Percentiles rank a stretch among this genome's conserved stretches.
Evolutionary conservation across 306 rosid genomes (phyloP).

Genomic region (Trichosanthes truncata): DNA sequence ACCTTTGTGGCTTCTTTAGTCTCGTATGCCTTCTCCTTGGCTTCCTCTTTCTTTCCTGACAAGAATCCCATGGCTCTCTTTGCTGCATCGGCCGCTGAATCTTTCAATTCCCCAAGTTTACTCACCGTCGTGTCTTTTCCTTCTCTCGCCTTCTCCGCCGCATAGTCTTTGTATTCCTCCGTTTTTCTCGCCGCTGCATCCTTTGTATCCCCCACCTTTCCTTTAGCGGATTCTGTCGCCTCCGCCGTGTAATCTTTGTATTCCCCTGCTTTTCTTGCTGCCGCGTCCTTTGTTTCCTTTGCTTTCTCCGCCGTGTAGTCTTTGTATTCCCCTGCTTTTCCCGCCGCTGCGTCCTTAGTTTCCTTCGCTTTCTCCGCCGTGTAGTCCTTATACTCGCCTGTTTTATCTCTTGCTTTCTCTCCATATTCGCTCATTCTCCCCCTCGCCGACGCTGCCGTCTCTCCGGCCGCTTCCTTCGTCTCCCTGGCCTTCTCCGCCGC

Average conservation of each 20-base stretch:
- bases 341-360: constrained; percentile 6
- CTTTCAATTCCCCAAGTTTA: constrained; percentile 56
- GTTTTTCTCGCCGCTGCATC: constrained; percentile 14
- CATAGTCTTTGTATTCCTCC: constrained; percentile 10
- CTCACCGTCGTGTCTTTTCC: constrained; percentile 39
- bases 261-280: constrained; percentile 4
- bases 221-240: constrained; percentile 4
- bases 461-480: neutral
- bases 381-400: constrained; percentile 17
- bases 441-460: constrained; percentile 9
- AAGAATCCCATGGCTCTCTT: constrained; percentile 47
- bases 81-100: constrained; percentile 50
- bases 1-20: constrained; percentile 32
- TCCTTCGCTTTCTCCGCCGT: constrained; percentile 16
- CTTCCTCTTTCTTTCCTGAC: constrained; percentile 51
- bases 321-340: constrained; percentile 9
- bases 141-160: constrained; percentile 44
- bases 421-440: neutral
- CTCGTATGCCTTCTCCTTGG: constrained; percentile 30
- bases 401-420: neutral
- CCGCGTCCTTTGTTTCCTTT: neutral
- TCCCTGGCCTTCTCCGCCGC: constrained; percentile 5
- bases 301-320: constrained; percentile 9
- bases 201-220: neutral
- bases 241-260: constrained; percentile 13